Conservation (phyloP, 140 eudicot genomes). For the Stevia rebaudiana region DNA sequence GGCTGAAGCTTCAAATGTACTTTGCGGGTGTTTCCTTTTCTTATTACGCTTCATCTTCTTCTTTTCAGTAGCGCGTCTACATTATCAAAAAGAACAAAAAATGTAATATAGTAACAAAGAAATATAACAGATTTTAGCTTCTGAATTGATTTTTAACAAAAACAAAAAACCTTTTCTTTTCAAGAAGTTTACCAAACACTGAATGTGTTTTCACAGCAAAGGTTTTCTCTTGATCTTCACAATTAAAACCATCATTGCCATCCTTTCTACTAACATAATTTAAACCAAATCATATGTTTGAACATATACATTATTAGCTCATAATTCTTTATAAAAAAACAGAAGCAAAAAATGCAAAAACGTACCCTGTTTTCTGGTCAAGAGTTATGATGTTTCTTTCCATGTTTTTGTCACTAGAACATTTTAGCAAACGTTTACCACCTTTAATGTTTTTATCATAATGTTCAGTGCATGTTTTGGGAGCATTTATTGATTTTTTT, state of each 20-base stretch:
- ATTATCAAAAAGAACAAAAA: not conserved
- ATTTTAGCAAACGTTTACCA: not conserved
- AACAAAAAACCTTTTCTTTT: slow-evolving; percentile 21
- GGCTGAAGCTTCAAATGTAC: slow-evolving; percentile 4
- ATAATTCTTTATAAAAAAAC: not conserved
- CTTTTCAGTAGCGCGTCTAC: slow-evolving; percentile 9
- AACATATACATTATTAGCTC: not conserved
- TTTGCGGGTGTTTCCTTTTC: slow-evolving; percentile 2
- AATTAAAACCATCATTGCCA: slow-evolving; percentile 1
- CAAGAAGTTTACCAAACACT: slow-evolving; percentile 13
- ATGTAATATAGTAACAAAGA: not conserved
- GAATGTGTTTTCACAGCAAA: slow-evolving; percentile 12
- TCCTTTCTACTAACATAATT: slow-evolving; percentile 14
- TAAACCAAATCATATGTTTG: not conserved
- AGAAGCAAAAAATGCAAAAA: not conserved
- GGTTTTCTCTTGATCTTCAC: slow-evolving; percentile 9
- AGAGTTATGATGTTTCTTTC: slow-evolving; percentile 6
- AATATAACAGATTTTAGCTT: not conserved
- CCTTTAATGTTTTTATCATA: slow-evolving; percentile 8
- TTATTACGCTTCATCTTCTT: slow-evolving; percentile 2
- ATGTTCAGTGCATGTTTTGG: not conserved
- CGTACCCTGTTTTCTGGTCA: slow-evolving; percentile 19
- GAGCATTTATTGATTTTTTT: slow-evolving; percentile 14
- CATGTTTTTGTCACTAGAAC: not conserved
- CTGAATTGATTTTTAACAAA: not conserved